Conservation (phyloP, 371 early-diverging fungal genomes). For the Mucor velutinosus region DNA sequence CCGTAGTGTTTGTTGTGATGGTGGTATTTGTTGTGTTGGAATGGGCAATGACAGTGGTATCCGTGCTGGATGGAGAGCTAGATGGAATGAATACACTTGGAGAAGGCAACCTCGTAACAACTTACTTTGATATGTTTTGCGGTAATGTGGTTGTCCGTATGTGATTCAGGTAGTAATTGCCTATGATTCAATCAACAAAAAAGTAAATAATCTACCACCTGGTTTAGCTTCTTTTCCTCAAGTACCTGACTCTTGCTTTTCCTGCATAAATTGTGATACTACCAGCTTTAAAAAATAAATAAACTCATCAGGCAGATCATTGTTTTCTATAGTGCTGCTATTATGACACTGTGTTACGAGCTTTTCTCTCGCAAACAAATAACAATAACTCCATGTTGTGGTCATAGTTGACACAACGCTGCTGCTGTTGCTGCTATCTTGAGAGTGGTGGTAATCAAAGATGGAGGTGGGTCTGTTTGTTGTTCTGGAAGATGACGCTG, state of each 20-base stretch:
- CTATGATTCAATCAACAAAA: not conserved
- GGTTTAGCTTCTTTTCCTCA: not conserved
- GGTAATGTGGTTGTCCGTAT: constrained; percentile 12
- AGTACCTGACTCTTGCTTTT: constrained; percentile 23
- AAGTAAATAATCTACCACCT: constrained; percentile 10
- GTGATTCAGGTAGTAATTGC: not conserved
- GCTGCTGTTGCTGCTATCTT: not conserved
- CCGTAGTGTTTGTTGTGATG: not conserved
- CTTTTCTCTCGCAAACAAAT: constrained; percentile 46
- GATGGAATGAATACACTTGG: not conserved
- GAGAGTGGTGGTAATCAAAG: not conserved
- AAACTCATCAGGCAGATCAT: constrained; percentile 23
- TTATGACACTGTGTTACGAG: constrained; percentile 35
- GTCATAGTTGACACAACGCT: not conserved
- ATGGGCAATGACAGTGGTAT: not conserved
- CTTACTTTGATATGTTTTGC: constrained; percentile 16
- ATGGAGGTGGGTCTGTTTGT: constrained; percentile 5
- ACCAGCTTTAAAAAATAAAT: constrained; percentile 33
- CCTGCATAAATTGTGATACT: constrained; percentile 32
- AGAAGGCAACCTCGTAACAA: not conserved
- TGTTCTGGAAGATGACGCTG: not conserved
- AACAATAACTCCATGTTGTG: constrained; percentile 34
- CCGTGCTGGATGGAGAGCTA: not conserved
- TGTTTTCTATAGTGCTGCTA: not conserved
- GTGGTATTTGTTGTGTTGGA: not conserved